phyloP scores from a whole-genome alignment of 2,329 filamentous ascomycete genomes.

The Talaromyces sp. region DNA sequence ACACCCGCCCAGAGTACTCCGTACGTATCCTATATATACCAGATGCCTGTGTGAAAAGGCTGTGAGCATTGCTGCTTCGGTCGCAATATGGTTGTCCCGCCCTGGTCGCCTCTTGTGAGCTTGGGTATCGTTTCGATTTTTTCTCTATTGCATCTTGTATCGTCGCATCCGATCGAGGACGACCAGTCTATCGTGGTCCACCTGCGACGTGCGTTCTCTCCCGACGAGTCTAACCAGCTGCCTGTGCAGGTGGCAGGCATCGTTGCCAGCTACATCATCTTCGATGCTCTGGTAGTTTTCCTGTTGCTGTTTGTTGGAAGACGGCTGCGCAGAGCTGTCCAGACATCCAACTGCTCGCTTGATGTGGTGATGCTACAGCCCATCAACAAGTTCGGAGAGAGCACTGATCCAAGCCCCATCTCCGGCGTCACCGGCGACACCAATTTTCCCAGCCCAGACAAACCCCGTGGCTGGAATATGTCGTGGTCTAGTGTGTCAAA shows the following conservation, averaged over 20 bases:
- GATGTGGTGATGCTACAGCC: constrained; percentile 57
- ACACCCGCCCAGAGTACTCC: neutral
- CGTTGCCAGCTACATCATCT: constrained; percentile 75
- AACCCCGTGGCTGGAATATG: constrained; percentile 30
- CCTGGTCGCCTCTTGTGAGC: neutral
- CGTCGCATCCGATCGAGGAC: neutral
- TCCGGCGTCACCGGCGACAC: constrained; percentile 24
- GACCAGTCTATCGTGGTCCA: neutral
- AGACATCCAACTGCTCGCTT: constrained; percentile 48
- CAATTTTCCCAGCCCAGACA: constrained; percentile 31
- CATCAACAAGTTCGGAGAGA: constrained; percentile 19
- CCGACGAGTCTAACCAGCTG: constrained; percentile 53
- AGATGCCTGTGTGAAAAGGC: neutral
- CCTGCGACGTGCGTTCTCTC: neutral
- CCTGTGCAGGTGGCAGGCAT: constrained; percentile 81
- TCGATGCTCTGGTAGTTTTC: constrained; percentile 67
- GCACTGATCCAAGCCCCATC: constrained; percentile 30
- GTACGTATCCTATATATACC: neutral
- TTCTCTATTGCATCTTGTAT: neutral
- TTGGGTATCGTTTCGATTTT: neutral
- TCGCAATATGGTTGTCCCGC: constrained; percentile 15
- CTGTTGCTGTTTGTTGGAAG: constrained; percentile 59
- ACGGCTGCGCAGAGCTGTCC: constrained; percentile 49
- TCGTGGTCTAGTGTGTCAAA: constrained; percentile 36
- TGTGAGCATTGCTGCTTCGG: neutral